Evolutionary conservation across 305 asterid genomes (phyloP), one percentile per base, ranked within the genome.

Genomic region (Stenogyne calaminthoides): DNA sequence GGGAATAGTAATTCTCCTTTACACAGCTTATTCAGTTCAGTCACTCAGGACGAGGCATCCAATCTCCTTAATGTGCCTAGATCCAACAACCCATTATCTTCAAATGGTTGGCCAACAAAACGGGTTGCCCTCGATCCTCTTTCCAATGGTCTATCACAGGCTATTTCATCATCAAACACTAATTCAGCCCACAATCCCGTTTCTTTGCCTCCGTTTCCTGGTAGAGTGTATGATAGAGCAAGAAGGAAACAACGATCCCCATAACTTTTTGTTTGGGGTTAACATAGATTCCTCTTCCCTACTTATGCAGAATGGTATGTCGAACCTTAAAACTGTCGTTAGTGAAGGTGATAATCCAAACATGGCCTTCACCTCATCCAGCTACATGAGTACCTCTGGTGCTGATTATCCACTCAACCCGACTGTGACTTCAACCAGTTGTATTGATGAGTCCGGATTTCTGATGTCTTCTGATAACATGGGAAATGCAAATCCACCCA

Each of bases 151-250:
- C 49, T 74, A 19, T 74, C 86, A 29, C 81, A 79, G 55, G 57
- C 74, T 76, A 46, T 59, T 9, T 74, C 88, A 9, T 68, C 71
- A 39, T 75, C 80, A 14, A 78, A 76, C 73, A 59, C 84, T 20
- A 80, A 57, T 32, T 63, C 70, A 46, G 58, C 86, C 36, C 83
- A 80, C 22, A 78, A 67, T 78, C 69, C 81, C 2, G 80, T 79
- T 74, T 80, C 91, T 49, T 82, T 86, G 77, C 96, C 96, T 65
- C 94, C 94, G 0, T 86, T 88, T 82, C 95, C 95, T 7, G 84
- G 89, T 51, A 75, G 94, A 82, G 78, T 79, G 88, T 75, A 63
- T 84, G 75, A 76, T 83, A 16, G 88, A 84, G 68, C 93, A 84
- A 62, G 90, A 80, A 75, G 89, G 84, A n/a, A 80, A 78, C 58